These are phyloP conservation scores for Mycena filopes DNA, from an alignment of 768 basidiomycete genomes.

Conservation along the genomic window DNA sequence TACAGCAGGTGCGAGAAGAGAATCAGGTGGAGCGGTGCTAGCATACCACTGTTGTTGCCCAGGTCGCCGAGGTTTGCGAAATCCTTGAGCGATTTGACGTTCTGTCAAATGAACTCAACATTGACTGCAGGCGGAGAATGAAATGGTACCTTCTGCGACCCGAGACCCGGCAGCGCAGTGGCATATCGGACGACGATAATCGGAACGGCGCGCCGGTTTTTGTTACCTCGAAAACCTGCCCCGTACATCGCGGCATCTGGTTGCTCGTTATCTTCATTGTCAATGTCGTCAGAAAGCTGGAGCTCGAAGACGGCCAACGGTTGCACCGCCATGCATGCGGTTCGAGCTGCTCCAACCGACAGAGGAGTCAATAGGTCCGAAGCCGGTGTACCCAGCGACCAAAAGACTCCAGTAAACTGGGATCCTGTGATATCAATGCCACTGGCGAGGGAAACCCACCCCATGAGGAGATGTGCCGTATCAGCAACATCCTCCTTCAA, in stretches of 20 bases:
- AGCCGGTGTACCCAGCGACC: background rate
- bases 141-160: slow-evolving; percentile 14
- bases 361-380: background rate
- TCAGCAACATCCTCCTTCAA: slow-evolving; percentile 12
- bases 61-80: background rate
- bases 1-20: slow-evolving; percentile 10
- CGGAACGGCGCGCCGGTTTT: slow-evolving; percentile 24
- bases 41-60: background rate
- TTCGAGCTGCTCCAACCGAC: background rate
- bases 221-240: slow-evolving; percentile 19
- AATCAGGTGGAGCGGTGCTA: background rate
- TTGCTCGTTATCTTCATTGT: slow-evolving; percentile 6
- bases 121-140: too few relatives aligned
- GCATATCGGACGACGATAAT: slow-evolving; percentile 29
- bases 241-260: slow-evolving; percentile 2
- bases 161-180: slow-evolving; percentile 18
- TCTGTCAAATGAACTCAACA: background rate
- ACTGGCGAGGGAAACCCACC: slow-evolving; percentile 1
- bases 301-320: slow-evolving; percentile 23
- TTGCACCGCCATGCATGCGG: slow-evolving; percentile 24
- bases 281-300: slow-evolving; percentile 23
- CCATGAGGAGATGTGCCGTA: slow-evolving; percentile 4
- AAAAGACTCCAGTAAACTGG: background rate
- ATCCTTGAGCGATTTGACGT: slow-evolving; percentile 1
- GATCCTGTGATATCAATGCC: background rate